Evolutionary conservation across 192 early-diverging fungal genomes (phyloP), one percentile per base, ranked within the genome.

Genomic region (Phlyctochytrium arcticum): DNA sequence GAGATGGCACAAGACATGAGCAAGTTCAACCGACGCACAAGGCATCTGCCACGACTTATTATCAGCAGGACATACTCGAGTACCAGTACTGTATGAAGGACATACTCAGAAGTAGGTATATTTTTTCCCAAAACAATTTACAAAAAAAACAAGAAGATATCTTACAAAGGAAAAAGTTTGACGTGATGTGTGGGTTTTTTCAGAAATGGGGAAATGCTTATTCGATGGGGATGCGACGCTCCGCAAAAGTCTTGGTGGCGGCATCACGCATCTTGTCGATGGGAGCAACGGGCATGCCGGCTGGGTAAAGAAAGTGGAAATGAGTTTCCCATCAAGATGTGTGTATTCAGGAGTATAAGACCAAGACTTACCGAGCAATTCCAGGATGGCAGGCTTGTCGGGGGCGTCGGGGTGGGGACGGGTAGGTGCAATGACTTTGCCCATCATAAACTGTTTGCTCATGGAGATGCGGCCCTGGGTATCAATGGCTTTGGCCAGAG

Each of bases 231-330:
- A 64, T 23, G n/a, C 62, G 62, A 26, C 62, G 48, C 35, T 64
- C 62, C 5, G 62, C 62, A 42, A 64, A 64, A 35, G 10, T 17
- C 21, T 50, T 31, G 15, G 50, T 54, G 5, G 51, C 49, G n/a
- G n/a, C n/a, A 33, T 64, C 62, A 12, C 62, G 62, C 6, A 64
- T 33, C 39, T 64, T 64, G 62, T 64, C 62, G 27, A 64, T 64
- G 6, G 62, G 62, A 15, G 62, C 62, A 17, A 64, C 51, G 27
- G 62, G 62, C 1, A 64, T 33, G 7, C 62, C 62, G 54, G 62
- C 62, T 64, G 35, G 24, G 44, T 24, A 0, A 26, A 60, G n/a
- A 12, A 36, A 37, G 35, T 29, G 36, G 36, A 36, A 57, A 57
- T n/a, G n/a, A 5, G 3, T 37, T 57, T 10, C 39, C 0, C 0